These are phyloP conservation scores for Pseudoneurospora amorphoporcata DNA, from an alignment of 495 filamentous ascomycete species.

Conservation along the genomic window DNA sequence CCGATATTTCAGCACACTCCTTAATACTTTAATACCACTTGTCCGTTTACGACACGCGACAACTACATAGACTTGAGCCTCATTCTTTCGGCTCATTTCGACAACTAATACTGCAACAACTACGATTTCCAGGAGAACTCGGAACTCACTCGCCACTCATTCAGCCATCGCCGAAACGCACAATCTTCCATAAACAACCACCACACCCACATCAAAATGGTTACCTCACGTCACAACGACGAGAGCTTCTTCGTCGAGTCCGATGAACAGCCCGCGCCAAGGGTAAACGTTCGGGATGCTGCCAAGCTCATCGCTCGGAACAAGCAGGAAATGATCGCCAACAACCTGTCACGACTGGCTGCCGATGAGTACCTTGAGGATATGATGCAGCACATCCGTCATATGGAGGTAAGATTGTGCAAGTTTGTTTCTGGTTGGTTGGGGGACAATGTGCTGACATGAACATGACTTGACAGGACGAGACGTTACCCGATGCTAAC, in stretches of 20 bases:
- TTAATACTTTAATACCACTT: conserved; percentile 42
- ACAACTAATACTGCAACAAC: conserved; percentile 14
- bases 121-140: conserved; percentile 42
- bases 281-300: conserved; percentile 55
- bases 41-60: conserved; percentile 23
- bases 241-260: conserved; percentile 80
- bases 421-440: not conserved
- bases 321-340: conserved; percentile 72
- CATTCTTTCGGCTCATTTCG: conserved; percentile 36
- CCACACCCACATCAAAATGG: conserved; percentile 52
- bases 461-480: conserved; percentile 41
- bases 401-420: conserved; percentile 72
- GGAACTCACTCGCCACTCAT: conserved; percentile 33
- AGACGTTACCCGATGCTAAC: conserved; percentile 89
- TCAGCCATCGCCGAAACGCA: conserved; percentile 7
- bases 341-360: conserved; percentile 72
- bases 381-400: conserved; percentile 81
- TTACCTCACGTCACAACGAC: conserved; percentile 45
- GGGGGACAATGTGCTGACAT: conserved; percentile 2
- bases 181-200: not conserved
- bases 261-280: conserved; percentile 42
- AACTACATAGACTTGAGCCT: conserved; percentile 6
- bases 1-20: conserved; percentile 38
- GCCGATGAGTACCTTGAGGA: conserved; percentile 88
- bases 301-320: conserved; percentile 62